phyloP scores from a whole-genome alignment of 2,329 filamentous ascomycete species.

The Aspergillus flavus region DNA sequence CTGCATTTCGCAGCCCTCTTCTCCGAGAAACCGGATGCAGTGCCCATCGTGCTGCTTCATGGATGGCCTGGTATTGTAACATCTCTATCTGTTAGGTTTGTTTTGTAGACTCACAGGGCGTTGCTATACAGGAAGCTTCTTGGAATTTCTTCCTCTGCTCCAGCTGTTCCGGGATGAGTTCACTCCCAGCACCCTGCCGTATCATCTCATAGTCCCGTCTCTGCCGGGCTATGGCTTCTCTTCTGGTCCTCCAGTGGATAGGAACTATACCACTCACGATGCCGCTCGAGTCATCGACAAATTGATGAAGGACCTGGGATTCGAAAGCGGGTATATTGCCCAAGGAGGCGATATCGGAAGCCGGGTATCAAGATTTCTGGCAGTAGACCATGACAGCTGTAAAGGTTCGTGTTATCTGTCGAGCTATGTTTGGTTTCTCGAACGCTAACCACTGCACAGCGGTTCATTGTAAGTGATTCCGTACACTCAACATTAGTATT shows the following conservation, averaged over 20 bases:
- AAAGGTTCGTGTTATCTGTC: constrained; percentile 22
- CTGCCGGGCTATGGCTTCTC: constrained; percentile 36
- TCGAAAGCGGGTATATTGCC: constrained; percentile 31
- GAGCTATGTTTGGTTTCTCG: background rate
- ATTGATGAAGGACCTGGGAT: constrained; percentile 34
- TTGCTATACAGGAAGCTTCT: constrained; percentile 29
- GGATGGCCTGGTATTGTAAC: constrained; percentile 35
- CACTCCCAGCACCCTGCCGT: constrained; percentile 29
- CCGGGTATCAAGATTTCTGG: constrained; percentile 26
- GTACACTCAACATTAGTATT: too few species aligned
- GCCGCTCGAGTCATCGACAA: constrained; percentile 31
- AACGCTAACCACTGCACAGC: constrained; percentile 20
- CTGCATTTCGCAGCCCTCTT: constrained; percentile 56
- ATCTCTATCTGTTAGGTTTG: too few species aligned
- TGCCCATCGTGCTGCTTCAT: constrained; percentile 51
- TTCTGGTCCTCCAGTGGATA: constrained; percentile 31
- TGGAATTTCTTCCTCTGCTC: constrained; percentile 36
- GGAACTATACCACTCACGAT: constrained; percentile 26
- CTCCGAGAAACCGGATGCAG: constrained; percentile 48
- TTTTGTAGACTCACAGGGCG: background rate
- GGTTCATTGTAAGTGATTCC: constrained; percentile 26
- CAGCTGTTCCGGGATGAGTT: constrained; percentile 31
- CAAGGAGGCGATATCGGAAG: constrained; percentile 39
- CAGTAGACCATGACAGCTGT: constrained; percentile 30
- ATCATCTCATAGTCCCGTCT: constrained; percentile 36